Base-by-base conservation (phyloP, 441 rosid genomes). In the Croton setiger region DNA sequence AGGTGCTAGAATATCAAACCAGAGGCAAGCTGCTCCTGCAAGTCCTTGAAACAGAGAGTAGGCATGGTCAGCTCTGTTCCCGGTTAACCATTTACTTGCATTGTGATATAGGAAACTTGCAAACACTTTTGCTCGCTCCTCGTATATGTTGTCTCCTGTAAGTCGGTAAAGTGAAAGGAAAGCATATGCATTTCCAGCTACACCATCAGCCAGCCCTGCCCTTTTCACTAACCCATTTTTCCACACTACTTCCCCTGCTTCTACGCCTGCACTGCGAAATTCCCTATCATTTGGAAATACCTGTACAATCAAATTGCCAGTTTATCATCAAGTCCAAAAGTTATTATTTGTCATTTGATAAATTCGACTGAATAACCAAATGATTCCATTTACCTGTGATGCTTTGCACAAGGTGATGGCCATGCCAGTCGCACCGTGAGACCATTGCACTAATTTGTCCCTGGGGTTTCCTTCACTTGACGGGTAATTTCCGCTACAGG, bases 181-280 rank as follows among this genome's bases (percentile, higher is more conserved):
- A 12, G 92, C 86, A 2, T 88, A 90, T 0, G 96, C 90, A 62
- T 92, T 92, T 31, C 96, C 98, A 0, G 93, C 80, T 12, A 74
- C 84, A 13, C 97, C 98, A 69, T 92, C 93, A 0, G 91, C 90
- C 13, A 92, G 84, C 35, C 95, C 95, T 8, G 77, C 87, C 74
- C 87, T 88, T 75, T 90, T 90, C 74, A 83, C 83, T 60, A 88
- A 78, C 43, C 96, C 96, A 63, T 74, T 90, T 73, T 87, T 92
- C 96, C 96, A 92, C 37, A 92, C 96, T 2, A 92, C 96, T 74
- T 92, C 96, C 63, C 98, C 96, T 43, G 98, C 98, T 80, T 92
- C 98, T 75, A 88, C 84, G 0, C 96, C 93, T 2, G 86, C 95
- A 58, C 83, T 82, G 0, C 96, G 88, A 64, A 92, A 88, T 33